phyloP scores from a whole-genome alignment of 2,329 filamentous ascomycete genomes.

The Neopestalotiopsis sp. region DNA sequence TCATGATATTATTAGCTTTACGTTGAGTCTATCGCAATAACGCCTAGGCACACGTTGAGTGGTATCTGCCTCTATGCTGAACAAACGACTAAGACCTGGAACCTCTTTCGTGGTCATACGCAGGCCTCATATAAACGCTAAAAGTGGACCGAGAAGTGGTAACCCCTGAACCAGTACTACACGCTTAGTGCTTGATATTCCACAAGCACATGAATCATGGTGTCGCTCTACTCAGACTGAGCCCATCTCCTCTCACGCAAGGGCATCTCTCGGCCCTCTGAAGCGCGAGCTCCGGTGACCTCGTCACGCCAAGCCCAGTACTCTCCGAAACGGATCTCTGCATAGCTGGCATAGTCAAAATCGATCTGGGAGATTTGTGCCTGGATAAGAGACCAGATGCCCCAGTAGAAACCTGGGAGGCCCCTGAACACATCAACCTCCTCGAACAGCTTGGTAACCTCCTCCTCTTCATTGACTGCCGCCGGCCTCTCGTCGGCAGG shows the following conservation, averaged over 20 bases:
- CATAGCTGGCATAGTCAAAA: conserved; percentile 94
- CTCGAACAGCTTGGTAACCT: conserved; percentile 70
- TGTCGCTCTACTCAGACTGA: conserved; percentile 43
- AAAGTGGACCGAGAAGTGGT: not conserved
- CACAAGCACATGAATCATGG: not conserved
- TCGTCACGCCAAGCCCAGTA: conserved; percentile 93
- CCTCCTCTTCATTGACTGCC: conserved; percentile 57
- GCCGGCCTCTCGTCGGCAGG: conserved; percentile 37
- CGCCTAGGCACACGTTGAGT: conserved; percentile 18
- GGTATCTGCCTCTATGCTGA: conserved; percentile 16
- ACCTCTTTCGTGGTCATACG: not conserved
- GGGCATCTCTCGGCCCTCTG: conserved; percentile 49
- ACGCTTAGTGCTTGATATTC: not conserved
- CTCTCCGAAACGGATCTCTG: conserved; percentile 83
- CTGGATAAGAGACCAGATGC: conserved; percentile 95
- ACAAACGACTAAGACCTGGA: not conserved
- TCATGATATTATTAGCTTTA: conserved; percentile 17
- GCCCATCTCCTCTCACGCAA: conserved; percentile 84
- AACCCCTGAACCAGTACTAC: not conserved
- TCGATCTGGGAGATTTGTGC: conserved; percentile 93
- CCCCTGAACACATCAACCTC: conserved; percentile 90
- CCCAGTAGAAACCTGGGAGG: conserved; percentile 88
- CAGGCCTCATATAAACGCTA: no score
- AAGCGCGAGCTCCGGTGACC: conserved; percentile 63
- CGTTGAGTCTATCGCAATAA: conserved; percentile 19